Evolutionary conservation across 1,139 yeast species (phyloP).

Genomic region (Pichia terricola): DNA sequence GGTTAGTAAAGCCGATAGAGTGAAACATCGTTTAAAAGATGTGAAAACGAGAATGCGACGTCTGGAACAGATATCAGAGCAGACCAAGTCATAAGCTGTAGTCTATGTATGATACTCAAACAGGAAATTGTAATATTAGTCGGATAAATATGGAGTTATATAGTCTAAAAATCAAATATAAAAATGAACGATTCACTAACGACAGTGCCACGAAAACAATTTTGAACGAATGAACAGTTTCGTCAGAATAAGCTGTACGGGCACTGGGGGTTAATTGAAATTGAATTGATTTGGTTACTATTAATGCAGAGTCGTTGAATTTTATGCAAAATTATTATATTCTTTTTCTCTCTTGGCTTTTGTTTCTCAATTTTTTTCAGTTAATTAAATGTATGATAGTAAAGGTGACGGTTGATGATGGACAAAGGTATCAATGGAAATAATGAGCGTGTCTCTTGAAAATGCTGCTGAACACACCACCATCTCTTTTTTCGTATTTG

Average conservation of each 20-base stretch:
- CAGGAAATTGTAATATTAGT: background rate
- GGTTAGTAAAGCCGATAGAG: slow-evolving; percentile 2
- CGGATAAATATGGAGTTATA: too few species aligned
- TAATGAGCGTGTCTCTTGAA: slow-evolving; percentile 22
- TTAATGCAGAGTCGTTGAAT: too few species aligned
- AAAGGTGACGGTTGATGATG: background rate
- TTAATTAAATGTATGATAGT: background rate
- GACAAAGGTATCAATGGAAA: background rate
- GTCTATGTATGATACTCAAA: background rate
- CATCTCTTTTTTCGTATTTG: slow-evolving; percentile 23
- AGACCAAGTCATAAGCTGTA: background rate
- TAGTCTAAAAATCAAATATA: too few species aligned
- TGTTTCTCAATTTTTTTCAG: too few species aligned
- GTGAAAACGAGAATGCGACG: background rate
- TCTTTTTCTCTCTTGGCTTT: too few species aligned
- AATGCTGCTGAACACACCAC: slow-evolving; percentile 9
- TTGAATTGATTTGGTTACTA: too few species aligned
- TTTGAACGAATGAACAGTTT: too few species aligned
- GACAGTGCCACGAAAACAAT: too few species aligned
- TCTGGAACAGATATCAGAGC: background rate
- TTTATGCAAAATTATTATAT: too few species aligned
- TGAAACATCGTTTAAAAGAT: slow-evolving; percentile 4
- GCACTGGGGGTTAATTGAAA: too few species aligned
- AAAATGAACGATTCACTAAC: too few species aligned
- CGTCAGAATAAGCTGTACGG: too few species aligned